Base-by-base conservation (phyloP, 768 basidiomycete genomes). In the Collybia nuda region DNA sequence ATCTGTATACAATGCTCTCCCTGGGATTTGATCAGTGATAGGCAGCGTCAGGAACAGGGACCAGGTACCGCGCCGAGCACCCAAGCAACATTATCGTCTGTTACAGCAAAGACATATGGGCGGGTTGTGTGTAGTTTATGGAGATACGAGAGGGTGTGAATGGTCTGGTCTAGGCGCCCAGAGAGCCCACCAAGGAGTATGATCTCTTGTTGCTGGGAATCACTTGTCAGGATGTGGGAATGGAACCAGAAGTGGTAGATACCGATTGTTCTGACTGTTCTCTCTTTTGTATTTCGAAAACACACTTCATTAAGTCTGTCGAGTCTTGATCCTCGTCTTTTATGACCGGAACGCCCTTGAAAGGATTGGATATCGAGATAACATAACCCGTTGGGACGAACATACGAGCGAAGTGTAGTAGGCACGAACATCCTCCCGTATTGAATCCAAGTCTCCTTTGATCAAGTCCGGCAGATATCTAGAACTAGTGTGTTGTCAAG, bases 231-330 rank as follows among this genome's bases (percentile, higher is more conserved):
- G 29, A 9, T 35, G 29, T 7, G n/a, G 44, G 40, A 28, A 48
- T 41, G 44, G 6, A 7, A 36, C 6, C 2, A 26, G 24, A 26
- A 26, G 15, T n/a, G n/a, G 68, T 42, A 44, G 81, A 83, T 56
- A 69, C 54, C 47, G 56, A 61, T 6, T 64, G 65, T 40, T 76
- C 72, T 1, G 56, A 54, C 15, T 58, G 51, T 59, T 94, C 91
- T 51, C 73, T 76, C 47, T 80, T 79, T 42, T 80, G 65, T 2
- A 98, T 62, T 5, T 84, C 76, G 5, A 57, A 40, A 2, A 98
- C 69, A 60, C 94, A 98, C 68, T 99, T 99, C 88, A 91, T 93
- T 51, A 99, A 77, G 65, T 99, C 97, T 0, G 96, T 98, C n/a
- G 92, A 80, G 62, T 92, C 67, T 63, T 93, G 86, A 62, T 88